Conservation (phyloP, 306 rosid genomes). For the Mimosa bimucronata region DNA sequence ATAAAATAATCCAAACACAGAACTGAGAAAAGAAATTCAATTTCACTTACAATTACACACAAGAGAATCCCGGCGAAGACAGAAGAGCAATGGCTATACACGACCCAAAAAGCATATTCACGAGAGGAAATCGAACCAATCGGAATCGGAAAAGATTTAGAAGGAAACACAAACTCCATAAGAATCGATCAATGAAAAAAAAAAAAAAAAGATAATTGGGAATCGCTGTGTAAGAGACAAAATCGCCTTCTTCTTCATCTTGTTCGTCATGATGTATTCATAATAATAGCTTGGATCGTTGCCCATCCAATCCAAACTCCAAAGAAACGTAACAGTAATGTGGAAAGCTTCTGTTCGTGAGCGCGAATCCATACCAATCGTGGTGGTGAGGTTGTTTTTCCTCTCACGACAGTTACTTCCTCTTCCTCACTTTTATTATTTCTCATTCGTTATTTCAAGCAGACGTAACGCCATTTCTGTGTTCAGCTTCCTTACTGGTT, state of each 20-base stretch:
- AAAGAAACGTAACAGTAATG: not conserved
- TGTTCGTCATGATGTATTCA: not conserved
- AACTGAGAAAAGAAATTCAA: not conserved
- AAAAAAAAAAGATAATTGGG: not conserved
- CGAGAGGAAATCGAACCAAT: not conserved
- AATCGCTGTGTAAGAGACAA: not conserved
- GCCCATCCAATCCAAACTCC: not conserved
- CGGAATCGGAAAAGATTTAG: not conserved
- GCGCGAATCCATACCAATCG: not conserved
- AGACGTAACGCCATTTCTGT: not conserved
- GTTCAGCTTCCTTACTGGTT: too few relatives aligned
- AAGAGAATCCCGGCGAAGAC: not conserved
- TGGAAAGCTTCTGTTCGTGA: not conserved
- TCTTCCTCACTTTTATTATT: not conserved
- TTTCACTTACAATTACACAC: not conserved
- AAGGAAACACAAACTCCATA: conserved; percentile 40
- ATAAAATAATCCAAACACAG: not conserved
- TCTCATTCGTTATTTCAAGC: not conserved
- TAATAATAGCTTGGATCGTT: not conserved
- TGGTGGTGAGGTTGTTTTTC: not conserved
- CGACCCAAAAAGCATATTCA: not conserved
- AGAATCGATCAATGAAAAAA: not conserved
- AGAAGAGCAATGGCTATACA: not conserved
- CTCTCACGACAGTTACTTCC: not conserved
- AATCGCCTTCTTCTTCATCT: not conserved